Evolutionary conservation across 2,329 filamentous ascomycete species (phyloP).

Genomic region (Coniosporium tulheliwenetii): DNA sequence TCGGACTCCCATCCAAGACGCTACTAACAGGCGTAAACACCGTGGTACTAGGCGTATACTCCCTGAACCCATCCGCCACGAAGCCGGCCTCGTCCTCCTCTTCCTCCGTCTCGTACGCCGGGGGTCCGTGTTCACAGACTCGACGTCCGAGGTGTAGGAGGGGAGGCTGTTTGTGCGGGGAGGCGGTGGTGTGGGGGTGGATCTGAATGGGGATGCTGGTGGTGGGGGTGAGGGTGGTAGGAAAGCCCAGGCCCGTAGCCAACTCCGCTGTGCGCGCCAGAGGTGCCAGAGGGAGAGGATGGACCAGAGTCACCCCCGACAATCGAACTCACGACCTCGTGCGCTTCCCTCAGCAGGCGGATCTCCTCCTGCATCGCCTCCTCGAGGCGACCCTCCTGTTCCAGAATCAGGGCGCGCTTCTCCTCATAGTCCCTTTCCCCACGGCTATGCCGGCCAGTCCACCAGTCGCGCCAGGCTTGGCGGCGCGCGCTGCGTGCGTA

Average conservation of each 20-base stretch:
- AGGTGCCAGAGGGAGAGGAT: conserved; percentile 5
- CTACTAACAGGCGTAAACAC: conserved; percentile 23
- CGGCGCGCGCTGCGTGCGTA: conserved; percentile 38
- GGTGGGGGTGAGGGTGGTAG: conserved; percentile 11
- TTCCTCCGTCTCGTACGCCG: conserved; percentile 25
- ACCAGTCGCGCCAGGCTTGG: conserved; percentile 35
- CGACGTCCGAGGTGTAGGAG: conserved; percentile 23
- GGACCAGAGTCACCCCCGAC: conserved; percentile 19
- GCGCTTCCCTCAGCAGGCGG: conserved; percentile 32
- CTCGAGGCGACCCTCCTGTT: conserved; percentile 29
- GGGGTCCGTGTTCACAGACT: conserved; percentile 16
- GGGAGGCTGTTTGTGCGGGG: conserved; percentile 25
- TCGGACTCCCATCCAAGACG: conserved; percentile 22
- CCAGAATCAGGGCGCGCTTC: conserved; percentile 31
- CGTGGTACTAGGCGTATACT: conserved; percentile 16
- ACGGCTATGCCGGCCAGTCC: conserved; percentile 21
- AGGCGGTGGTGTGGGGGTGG: conserved; percentile 1
- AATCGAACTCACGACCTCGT: conserved; percentile 35
- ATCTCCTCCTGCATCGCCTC: conserved; percentile 33
- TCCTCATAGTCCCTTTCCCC: conserved; percentile 32
- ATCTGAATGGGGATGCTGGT: not conserved
- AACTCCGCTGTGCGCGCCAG: conserved; percentile 4
- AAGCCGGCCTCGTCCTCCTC: conserved; percentile 15
- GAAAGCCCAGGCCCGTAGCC: conserved; percentile 13
- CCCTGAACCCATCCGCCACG: conserved; percentile 26